Evolutionary conservation across 129 eudicot genomes (phyloP).

Genomic region (Chrysanthemum seticuspe): DNA sequence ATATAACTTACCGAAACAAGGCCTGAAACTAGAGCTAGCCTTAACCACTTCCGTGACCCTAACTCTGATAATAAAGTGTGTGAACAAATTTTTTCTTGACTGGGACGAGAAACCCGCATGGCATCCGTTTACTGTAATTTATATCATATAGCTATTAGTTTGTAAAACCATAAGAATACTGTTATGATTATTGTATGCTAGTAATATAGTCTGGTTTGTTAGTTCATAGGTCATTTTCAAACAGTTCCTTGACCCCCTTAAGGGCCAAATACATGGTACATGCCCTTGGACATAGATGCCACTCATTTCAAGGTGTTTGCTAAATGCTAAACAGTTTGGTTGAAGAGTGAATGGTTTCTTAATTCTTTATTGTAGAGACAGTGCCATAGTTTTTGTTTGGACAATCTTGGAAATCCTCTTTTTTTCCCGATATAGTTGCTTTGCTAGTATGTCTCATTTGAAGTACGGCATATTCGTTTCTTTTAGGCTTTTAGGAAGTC

Average conservation of each 20-base stretch:
- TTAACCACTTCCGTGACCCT: neutral
- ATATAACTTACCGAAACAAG: conserved; percentile 23
- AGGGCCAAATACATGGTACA: conserved; percentile 19
- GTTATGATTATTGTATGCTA: neutral
- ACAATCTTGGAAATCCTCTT: neutral
- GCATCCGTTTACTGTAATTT: neutral
- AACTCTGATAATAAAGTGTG: neutral
- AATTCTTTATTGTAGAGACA: conserved; percentile 21
- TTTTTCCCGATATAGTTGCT: neutral
- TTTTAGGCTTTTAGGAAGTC: neutral
- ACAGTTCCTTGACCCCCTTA: conserved; percentile 8
- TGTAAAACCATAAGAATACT: conserved; percentile 7
- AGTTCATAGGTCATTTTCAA: conserved; percentile 12
- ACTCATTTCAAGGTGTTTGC: conserved; percentile 1
- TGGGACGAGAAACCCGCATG: neutral
- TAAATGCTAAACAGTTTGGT: conserved; percentile 14
- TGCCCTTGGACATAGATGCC: conserved; percentile 24
- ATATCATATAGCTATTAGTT: neutral
- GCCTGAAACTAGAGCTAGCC: conserved; percentile 20
- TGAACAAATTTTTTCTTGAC: neutral
- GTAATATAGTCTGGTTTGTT: conserved; percentile 14
- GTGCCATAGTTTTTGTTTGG: conserved; percentile 24
- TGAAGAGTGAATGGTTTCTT: conserved; percentile 14
- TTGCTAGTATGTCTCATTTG: conserved; percentile 15
- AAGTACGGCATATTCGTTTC: conserved; percentile 7